Base-by-base conservation (phyloP, 495 filamentous ascomycete species). In the Pseudevernia furfuracea region DNA sequence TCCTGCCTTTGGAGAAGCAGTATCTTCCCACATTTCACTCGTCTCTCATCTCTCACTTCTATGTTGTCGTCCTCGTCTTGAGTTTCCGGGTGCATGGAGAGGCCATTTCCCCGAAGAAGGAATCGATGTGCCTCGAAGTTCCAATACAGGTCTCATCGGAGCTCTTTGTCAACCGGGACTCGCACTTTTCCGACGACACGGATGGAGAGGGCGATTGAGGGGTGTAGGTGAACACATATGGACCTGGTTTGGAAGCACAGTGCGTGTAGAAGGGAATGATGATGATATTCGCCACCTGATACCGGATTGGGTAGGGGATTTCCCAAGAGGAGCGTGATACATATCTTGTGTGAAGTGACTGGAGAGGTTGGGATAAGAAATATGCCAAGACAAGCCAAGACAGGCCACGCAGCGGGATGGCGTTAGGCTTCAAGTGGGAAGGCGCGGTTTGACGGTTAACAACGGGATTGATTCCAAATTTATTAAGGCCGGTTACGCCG, bases 111-210 rank as follows among this genome's bases (percentile, higher is more conserved):
- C 19, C 38, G n/a, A 55, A 34, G 52, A 55, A 28, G 60, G 28
- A 21, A 21, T 28, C 10, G 5, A 38, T 19, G 32, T 15, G 11
- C 8, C 34, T 53, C 30, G 34, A 39, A 39, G 34, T n/a, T 21
- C 34, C 34, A 4, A 28, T 61, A 0, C 32, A 61, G 23, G 3
- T 39, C 5, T 25, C 34, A 14, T 49, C 46, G 1, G 46, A 30
- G 28, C 15, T 28, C 5, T 55, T 55, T 21, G 30, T 55, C 52
- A 55, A 34, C 52, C 4, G 52, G 52, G 52, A 55, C 15, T 55
- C 52, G 52, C 52, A 55, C 15, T 55, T 55, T 21, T 55, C 52
- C 14, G 52, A 60, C 14, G 58, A 60, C 15, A 34, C 58, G 25
- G 52, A 55, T 34, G 52, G 52, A 1, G 52, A 55, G 4, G 52